Conservation (phyloP, 1,284 basidiomycete species). For the Melampsora abietis-canadensis region DNA sequence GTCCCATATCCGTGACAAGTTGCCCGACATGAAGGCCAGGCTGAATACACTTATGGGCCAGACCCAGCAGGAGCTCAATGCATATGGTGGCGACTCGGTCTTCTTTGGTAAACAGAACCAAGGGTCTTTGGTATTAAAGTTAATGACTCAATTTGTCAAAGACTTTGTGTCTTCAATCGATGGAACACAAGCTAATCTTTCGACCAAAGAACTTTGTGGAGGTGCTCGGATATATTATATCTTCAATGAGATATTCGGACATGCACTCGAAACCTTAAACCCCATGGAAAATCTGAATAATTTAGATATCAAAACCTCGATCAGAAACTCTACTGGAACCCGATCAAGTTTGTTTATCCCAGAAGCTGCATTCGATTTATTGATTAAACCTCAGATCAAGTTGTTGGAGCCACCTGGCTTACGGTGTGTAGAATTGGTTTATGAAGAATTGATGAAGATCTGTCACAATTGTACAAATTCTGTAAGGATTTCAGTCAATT, state of each 20-base stretch:
- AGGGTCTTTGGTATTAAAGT: constrained; percentile 66
- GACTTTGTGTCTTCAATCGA: constrained; percentile 98
- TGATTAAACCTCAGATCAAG: constrained; percentile 99
- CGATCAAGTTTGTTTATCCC: constrained; percentile 94
- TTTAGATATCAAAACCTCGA: constrained; percentile 95
- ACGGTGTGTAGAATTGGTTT: constrained; percentile 95
- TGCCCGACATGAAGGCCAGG: constrained; percentile 99
- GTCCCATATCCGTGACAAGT: constrained; percentile 96
- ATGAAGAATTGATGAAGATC: constrained; percentile 98
- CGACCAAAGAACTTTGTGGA: constrained; percentile 96
- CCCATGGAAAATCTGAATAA: constrained; percentile 85
- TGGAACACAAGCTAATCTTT: constrained; percentile 93
- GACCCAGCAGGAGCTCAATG: constrained; percentile 94
- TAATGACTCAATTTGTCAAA: constrained; percentile 98
- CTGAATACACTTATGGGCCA: constrained; percentile 98
- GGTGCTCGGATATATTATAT: constrained; percentile 99
- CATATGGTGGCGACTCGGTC: constrained; percentile 82
- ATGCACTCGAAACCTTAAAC: constrained; percentile 84
- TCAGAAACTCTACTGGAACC: constrained; percentile 95
- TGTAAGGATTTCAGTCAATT: constrained; percentile 57
- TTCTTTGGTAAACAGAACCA: constrained; percentile 89
- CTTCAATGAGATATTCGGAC: constrained; percentile 97
- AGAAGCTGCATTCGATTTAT: constrained; percentile 91
- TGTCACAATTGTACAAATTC: constrained; percentile 94
- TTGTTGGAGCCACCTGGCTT: constrained; percentile 87